Percentiles rank a stretch among this genome's conserved stretches.
phyloP scores from a whole-genome alignment of 257 asterid species.

The Rehmannia glutinosa region DNA sequence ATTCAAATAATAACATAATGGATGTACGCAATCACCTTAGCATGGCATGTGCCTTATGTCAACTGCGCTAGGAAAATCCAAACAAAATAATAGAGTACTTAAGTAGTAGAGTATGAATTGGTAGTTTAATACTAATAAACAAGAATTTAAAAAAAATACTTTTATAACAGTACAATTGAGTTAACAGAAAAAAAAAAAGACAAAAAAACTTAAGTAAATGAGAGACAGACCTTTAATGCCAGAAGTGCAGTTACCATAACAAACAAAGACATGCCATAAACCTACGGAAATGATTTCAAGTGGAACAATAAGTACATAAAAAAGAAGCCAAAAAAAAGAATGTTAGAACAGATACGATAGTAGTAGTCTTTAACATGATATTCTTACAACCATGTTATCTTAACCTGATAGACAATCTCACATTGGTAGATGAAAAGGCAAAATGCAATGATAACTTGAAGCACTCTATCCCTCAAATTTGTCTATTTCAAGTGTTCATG shows the following conservation, averaged over 20 bases:
- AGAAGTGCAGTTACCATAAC: conserved; percentile 75
- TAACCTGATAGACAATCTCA: conserved; percentile 91
- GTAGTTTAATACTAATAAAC: too few species aligned
- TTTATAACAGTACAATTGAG: not conserved
- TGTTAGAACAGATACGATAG: not conserved
- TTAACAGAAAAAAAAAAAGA: not conserved
- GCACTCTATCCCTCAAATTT: conserved; percentile 60
- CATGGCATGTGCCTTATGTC: too few species aligned
- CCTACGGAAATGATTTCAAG: conserved; percentile 40
- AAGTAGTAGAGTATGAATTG: not conserved
- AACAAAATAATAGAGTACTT: too few species aligned
- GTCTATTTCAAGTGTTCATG: conserved; percentile 87
- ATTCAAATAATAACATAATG: too few species aligned
- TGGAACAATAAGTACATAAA: conserved; percentile 12
- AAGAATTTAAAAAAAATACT: not conserved
- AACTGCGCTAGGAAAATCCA: too few species aligned
- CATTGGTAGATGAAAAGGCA: conserved; percentile 90
- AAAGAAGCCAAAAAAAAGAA: not conserved
- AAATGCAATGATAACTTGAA: conserved; percentile 70
- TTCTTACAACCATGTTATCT: conserved; percentile 62
- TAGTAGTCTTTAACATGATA: conserved; percentile 46
- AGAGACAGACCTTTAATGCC: conserved; percentile 66
- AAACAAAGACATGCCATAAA: conserved; percentile 95
- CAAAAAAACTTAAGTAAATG: not conserved
- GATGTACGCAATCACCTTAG: too few species aligned